Evolutionary conservation across 2,329 filamentous ascomycete species (phyloP), one percentile per base, ranked within the genome.

Genomic region (Sporothrix euskadiensis): DNA sequence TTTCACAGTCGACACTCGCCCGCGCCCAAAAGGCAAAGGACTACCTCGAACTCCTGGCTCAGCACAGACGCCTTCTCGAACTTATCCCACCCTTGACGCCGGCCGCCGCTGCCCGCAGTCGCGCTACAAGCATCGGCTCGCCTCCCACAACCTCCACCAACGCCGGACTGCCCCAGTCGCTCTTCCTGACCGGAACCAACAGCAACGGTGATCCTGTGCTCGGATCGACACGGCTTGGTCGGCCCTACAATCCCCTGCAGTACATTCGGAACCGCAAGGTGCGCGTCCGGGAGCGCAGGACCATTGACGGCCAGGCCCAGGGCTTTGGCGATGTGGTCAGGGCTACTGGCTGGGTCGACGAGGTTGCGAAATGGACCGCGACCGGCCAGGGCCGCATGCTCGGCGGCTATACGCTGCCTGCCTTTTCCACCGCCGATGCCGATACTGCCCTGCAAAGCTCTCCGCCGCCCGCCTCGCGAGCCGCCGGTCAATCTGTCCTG

Each of bases 191-290:
- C 41, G 74, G 2, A 32, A 83, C 75, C 78, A 76, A 83, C 74
- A 39, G 74, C 71, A 69, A 35, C 32, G 56, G 66, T 7, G 66
- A 57, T 10, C 41, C 49, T 0, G 54, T 47, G 19, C 44, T 54
- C 12, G 41, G 47, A 30, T 19, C 80, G 72, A 80, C 75, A 69
- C 83, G 77, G 73, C 81, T 91, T 8, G 92, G 92, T 4, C 90
- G 94, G 71, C 83, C 85, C 1, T 98, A 98, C 80, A 97, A 99
- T 80, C 96, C 95, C 4, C 83, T 99, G 32, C 96, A 98, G 81
- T 94, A 94, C 77, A 92, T 98, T 72, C 91, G 96, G 26, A 98
- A 99, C 79, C 88, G 95, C 66, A 95, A 94, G 80, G 88, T 96
- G 14, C 88, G 96, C 75, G 91, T 91, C 35, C 88, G 94, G 19